These are phyloP conservation scores for Fusarium keratoplasticum DNA, from an alignment of 2,329 filamentous ascomycete species.

Conservation along the genomic window DNA sequence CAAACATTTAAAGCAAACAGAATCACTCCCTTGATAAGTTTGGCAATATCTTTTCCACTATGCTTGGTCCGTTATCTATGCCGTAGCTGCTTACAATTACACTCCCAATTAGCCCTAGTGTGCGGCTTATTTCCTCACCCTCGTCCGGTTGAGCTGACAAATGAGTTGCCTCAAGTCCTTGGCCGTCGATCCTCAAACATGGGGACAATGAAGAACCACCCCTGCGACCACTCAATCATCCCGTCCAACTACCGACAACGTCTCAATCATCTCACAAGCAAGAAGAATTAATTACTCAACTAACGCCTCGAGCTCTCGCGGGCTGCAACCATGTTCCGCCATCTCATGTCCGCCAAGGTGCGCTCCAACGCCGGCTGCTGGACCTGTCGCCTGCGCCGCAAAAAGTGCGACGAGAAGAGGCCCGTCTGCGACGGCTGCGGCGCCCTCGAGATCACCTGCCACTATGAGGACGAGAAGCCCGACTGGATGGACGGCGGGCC, in stretches of 20 bases:
- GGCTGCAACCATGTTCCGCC: constrained; percentile 40
- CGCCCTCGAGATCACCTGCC: constrained; percentile 66
- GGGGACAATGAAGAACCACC: neutral
- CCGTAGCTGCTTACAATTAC: neutral
- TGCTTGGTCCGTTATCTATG: neutral
- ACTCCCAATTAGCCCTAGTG: neutral
- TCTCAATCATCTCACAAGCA: neutral
- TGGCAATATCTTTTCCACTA: neutral
- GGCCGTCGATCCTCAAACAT: constrained; percentile 29
- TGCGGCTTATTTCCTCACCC: neutral
- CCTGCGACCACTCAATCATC: constrained; percentile 7
- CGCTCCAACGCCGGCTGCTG: constrained; percentile 65
- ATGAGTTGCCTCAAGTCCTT: constrained; percentile 21
- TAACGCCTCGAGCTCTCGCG: neutral
- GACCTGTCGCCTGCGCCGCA: constrained; percentile 71
- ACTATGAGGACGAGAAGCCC: constrained; percentile 64
- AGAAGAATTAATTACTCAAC: neutral
- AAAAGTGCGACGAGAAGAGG: constrained; percentile 68
- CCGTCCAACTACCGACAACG: neutral
- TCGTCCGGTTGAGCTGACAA: constrained; percentile 23
- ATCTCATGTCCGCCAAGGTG: constrained; percentile 47
- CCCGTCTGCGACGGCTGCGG: constrained; percentile 65
- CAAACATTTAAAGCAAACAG: neutral
- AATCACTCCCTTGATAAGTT: neutral
- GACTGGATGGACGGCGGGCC: constrained; percentile 68